Conservation (phyloP, 768 basidiomycete species). For the Tulasnella sp. region DNA sequence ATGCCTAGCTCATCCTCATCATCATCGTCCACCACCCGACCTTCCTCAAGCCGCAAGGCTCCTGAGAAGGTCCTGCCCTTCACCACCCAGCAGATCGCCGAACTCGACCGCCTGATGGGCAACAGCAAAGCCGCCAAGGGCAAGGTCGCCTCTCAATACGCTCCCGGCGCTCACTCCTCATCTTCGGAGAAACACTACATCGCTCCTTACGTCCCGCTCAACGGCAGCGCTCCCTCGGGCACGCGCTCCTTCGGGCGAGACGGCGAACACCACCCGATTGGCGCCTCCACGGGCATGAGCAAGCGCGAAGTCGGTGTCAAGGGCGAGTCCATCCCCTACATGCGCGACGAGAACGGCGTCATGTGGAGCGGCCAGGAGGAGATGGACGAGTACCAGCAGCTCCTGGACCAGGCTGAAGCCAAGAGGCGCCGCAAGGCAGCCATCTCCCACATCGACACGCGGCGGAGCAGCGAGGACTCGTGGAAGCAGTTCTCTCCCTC, state of each 20-base stretch:
- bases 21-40: neutral
- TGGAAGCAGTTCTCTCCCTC: conserved; percentile 17
- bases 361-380: conserved; percentile 25
- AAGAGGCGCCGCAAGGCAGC: neutral
- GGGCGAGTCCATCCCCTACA: conserved; percentile 18
- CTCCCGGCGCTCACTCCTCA: neutral
- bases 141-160: conserved; percentile 12
- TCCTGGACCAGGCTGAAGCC: conserved; percentile 1
- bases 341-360: conserved; percentile 25
- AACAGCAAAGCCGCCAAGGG: conserved; percentile 23
- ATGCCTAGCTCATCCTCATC: conserved; percentile 11
- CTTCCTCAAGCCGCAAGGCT: conserved; percentile 13
- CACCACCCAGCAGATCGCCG: conserved; percentile 21
- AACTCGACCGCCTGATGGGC: conserved; percentile 21
- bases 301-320: conserved; percentile 17
- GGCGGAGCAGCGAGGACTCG: conserved; percentile 10
- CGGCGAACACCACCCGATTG: conserved; percentile 21
- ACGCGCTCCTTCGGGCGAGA: conserved; percentile 22
- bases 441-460: conserved; percentile 5
- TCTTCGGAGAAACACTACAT: conserved; percentile 22
- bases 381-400: conserved; percentile 26
- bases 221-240: conserved; percentile 27
- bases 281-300: conserved; percentile 10
- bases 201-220: conserved; percentile 27
- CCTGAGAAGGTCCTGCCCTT: conserved; percentile 26